These are phyloP conservation scores for Magnaporthiopsis rhizophila DNA, from an alignment of 2,329 filamentous ascomycete species.

Conservation along the genomic window DNA sequence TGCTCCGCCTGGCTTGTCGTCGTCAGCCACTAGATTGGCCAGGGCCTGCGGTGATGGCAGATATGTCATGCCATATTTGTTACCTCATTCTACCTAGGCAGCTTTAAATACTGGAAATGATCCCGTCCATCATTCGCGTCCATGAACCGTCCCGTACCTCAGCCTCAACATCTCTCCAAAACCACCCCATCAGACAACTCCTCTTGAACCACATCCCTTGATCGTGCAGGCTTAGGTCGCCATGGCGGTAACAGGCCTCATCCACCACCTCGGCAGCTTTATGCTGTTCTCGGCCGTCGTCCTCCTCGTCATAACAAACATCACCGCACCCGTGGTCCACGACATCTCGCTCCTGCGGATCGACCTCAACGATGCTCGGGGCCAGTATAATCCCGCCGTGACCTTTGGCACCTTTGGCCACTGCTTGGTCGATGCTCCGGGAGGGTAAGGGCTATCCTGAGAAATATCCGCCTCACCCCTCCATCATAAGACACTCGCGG, in stretches of 20 bases:
- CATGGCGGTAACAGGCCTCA: conserved; percentile 40
- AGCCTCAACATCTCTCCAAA: neutral
- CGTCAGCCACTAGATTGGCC: neutral
- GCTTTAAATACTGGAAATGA: neutral
- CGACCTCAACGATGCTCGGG: conserved; percentile 30
- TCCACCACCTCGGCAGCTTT: conserved; percentile 51
- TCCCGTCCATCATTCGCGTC: too few relatives aligned
- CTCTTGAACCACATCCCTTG: neutral
- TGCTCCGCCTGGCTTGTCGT: neutral
- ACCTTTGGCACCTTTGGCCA: conserved; percentile 55
- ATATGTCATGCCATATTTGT: neutral
- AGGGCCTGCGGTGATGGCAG: neutral
- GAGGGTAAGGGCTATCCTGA: too few relatives aligned
- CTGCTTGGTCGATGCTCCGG: conserved; percentile 28
- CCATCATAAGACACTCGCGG: too few relatives aligned
- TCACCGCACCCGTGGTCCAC: conserved; percentile 51
- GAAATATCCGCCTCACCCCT: too few relatives aligned
- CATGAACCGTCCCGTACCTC: neutral
- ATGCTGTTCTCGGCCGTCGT: conserved; percentile 46
- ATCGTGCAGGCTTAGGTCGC: conserved; percentile 15
- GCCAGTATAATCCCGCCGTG: conserved; percentile 26
- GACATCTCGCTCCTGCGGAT: conserved; percentile 46
- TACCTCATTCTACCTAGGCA: neutral
- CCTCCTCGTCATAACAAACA: conserved; percentile 49
- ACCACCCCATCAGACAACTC: neutral